Evolutionary conservation across 805 yeast species (phyloP), one percentile per base, ranked within the genome.

Genomic region (Saturnispora besseyi): DNA sequence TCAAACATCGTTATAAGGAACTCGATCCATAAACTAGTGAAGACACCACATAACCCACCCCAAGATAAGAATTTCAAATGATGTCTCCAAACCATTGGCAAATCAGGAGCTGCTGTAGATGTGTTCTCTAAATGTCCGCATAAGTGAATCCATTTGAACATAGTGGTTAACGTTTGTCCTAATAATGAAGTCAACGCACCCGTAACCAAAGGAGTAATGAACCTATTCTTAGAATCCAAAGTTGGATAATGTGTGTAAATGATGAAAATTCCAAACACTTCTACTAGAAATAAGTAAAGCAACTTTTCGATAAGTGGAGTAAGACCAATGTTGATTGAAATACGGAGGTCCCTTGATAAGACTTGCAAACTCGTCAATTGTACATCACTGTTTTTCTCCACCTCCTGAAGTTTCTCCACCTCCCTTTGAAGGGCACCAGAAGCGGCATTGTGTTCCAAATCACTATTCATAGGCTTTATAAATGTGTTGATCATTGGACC

Each of bases 1-100:
- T 31, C 26, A 30, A 75, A 57, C 5, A 62, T 62, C 3, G 54
- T 46, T 6, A 75, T 58, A 38, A 81, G 61, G 24, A 72, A 53
- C 42, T 75, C 76, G 34, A 81, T 72, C 86, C 86, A 81, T 13
- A 75, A 57, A 1, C 60, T 61, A 4, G 81, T 75, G 45, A 79
- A 61, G 15, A 71, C 57, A 1, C 86, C 87, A 60, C 80, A 80
- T 43, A 81, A 64, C 11, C 70, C 62, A 15, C 87, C 87, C 85
- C 85, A 81, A 2, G 74, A 59, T 50, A 71, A 58, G 54, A 81
- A 81, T 57, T 81, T 81, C 49, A 67, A 53, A 45, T 62, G 68
- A 45, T 60, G 63, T 32, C 41, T 15, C 45, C 50, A 37, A 3
- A 43, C 40, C 33, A 21, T 34, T 9, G 45, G 38, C 11, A 44